Evolutionary conservation across 306 rosid species (phyloP), one percentile per base, ranked within the genome.

Genomic region (Quercus mongolica): DNA sequence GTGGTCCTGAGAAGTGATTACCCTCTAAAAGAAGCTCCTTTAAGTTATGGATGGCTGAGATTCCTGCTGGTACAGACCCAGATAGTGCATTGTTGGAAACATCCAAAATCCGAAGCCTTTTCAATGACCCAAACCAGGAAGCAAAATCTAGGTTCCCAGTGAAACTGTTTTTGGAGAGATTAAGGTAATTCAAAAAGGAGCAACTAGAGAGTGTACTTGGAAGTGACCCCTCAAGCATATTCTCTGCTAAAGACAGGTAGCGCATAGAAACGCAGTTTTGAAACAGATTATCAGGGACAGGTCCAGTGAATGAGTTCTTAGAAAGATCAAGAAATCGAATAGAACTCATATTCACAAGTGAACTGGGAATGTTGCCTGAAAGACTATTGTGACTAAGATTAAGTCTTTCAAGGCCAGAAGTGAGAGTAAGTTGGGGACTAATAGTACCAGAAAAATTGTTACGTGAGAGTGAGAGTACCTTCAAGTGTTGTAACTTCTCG

Each of bases 11-110:
- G 70, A 95, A 92, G 69, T 86, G 88, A 65, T 95, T 95, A 20
- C 78, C 81, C 59, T 82, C 82, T 5, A 95, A 26, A 12, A 69
- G 52, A 18, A 95, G 56, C 85, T 80, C 92, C 81, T 91, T 95
- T 81, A 95, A 79, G 87, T 86, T 79, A 86, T 89, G 97, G 20
- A 91, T 65, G 35, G 83, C 75, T 69, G 99, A 92, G 61, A 95
- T 82, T 5, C 98, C 98, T 55, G 67, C 49, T 14, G 91, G 87
- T 6, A 92, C 26, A 18, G 82, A 30, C 23, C 96, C 99, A 3
- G 94, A 85, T 30, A 95, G 83, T 9, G 30, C 84, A 86, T 95
- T 95, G 73, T 78, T 84, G 3, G 99, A 95, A 13, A 95, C 94
- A 86, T 95, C 98, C 73, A 95, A 67, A 28, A 70, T 62, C 68